Evolutionary conservation across 768 basidiomycete species (phyloP).

Genomic region (Mrakia gelida): DNA sequence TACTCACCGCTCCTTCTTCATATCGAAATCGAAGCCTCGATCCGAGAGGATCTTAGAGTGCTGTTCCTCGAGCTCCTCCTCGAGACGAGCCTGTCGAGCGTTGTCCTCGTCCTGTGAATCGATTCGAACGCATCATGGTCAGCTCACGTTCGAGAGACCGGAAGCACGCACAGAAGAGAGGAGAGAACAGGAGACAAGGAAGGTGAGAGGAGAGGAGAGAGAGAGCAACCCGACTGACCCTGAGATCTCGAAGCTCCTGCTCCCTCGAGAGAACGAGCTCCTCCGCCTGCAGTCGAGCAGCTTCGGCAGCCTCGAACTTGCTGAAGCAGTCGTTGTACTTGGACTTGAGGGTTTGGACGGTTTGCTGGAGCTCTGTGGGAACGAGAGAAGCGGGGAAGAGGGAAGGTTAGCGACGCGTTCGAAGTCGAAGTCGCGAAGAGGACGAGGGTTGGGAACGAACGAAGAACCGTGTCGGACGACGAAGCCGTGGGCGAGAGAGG

Average conservation of each 20-base stretch:
- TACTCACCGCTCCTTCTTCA: slow-evolving; percentile 19
- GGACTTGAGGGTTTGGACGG: slow-evolving; percentile 14
- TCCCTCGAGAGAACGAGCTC: slow-evolving; percentile 22
- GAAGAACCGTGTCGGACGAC: no score
- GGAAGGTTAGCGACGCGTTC: background rate
- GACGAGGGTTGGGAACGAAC: no score
- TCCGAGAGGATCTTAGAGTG: slow-evolving; percentile 21
- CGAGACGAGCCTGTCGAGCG: slow-evolving; percentile 10
- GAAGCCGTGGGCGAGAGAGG: no score
- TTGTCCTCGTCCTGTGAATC: slow-evolving; percentile 9
- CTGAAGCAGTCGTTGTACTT: slow-evolving; percentile 24
- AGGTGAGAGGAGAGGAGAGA: background rate
- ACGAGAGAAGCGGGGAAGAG: background rate
- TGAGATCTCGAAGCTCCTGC: slow-evolving; percentile 23
- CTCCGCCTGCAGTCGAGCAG: slow-evolving; percentile 15
- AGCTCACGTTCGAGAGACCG: no score
- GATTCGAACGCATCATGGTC: background rate
- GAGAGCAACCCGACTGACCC: background rate
- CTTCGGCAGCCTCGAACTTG: slow-evolving; percentile 24
- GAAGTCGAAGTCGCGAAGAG: background rate
- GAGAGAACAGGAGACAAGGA: background rate
- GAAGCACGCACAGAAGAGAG: no score
- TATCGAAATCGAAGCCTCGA: slow-evolving; percentile 21
- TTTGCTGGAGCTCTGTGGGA: slow-evolving; percentile 6
- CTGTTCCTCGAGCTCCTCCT: slow-evolving; percentile 20